Evolutionary conservation across 495 filamentous ascomycete genomes (phyloP).

Genomic region (Aspergillus ellipticus): DNA sequence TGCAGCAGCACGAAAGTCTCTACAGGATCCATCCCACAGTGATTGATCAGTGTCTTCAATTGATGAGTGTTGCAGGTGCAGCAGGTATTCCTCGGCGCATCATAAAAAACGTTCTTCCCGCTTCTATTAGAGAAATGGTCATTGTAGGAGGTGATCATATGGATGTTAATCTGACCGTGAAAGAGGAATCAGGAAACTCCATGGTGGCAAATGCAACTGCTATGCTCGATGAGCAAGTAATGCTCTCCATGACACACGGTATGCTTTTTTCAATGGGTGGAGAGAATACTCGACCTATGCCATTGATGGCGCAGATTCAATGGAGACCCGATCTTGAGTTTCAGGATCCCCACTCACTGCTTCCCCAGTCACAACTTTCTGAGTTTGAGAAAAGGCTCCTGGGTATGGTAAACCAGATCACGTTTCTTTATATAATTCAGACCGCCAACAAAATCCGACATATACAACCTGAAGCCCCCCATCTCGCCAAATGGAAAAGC

Average conservation of each 20-base stretch:
- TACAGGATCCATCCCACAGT: constrained; percentile 35
- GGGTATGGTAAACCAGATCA: background rate
- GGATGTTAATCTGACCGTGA: background rate
- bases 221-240: background rate
- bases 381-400: background rate
- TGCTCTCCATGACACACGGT: background rate
- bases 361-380: background rate
- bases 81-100: constrained; percentile 22
- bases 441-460: background rate
- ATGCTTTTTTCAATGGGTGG: background rate
- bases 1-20: background rate
- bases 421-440: background rate
- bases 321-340: constrained; percentile 5
- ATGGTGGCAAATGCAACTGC: background rate
- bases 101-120: background rate
- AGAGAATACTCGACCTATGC: background rate
- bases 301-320: background rate
- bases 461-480: background rate
- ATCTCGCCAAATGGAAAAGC: background rate
- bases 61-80: constrained; percentile 28
- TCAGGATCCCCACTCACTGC: background rate
- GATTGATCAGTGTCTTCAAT: constrained; percentile 43
- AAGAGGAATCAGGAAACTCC: background rate
- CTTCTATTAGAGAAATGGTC: background rate
- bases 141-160: background rate